Evolutionary conservation across 208 protist genomes (phyloP), one percentile per base, ranked within the genome.

Genomic region (Acanthamoeba castellanii): DNA sequence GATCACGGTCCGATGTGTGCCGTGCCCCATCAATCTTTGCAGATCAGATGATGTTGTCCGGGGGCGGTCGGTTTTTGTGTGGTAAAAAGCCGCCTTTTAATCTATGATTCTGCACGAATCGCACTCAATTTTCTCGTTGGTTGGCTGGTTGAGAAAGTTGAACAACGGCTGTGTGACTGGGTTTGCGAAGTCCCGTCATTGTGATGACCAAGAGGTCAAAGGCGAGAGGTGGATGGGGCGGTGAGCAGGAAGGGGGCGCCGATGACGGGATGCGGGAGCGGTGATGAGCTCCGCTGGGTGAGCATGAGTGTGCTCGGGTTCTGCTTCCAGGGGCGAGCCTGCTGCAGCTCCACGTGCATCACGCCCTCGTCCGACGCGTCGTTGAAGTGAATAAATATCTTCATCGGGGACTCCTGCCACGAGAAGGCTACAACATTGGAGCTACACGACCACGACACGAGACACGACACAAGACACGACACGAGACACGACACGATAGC

Each of bases 291-390:
- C 27, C 64, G 18, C 64, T 70, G 64, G 64, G 64, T 70, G 64
- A 70, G 64, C n/a, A 70, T 27, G 25, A 70, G 64, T 27, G 64
- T 27, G 64, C 64, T 70, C n/a, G 64, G 64, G 64, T 70, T 70
- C 4, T 27, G 64, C 64, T 32, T 70, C 64, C 64, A 70, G 25
- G 64, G 64, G 11, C 64, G 64, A 7, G n/a, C 64, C 27, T 70
- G 64, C 64, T 70, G 64, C 64, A 70, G 64, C n/a, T 70, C 64
- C 64, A 70, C 64, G 27, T 70, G 64, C 64, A 70, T 70, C 20
- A 70, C 64, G 64, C 64, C 64, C 13, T 70, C 64, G 5, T 70
- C 64, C 64, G 20, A 9, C 14, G 64, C 27, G 25, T 34, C 64
- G 27, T 70, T 27, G 14, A 70, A 70, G 64, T 70, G 64, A 32